Conservation (phyloP, 495 filamentous ascomycete species). For the Xylaria flabelliformis region DNA sequence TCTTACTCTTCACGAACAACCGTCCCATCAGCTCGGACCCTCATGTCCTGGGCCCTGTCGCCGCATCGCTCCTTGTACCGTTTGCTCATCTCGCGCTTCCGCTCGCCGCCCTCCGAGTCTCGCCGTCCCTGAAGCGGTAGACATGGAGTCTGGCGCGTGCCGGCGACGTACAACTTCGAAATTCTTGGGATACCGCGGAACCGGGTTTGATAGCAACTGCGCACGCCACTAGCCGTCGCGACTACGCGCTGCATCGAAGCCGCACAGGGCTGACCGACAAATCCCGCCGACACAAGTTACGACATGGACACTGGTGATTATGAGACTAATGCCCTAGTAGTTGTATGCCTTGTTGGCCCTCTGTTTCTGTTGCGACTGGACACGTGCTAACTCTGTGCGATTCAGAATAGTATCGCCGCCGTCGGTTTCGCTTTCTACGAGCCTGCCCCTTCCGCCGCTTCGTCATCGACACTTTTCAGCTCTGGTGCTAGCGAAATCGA, state of each 20-base stretch:
- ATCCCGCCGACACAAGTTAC: conserved; percentile 33
- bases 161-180: conserved; percentile 41
- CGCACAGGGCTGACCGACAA: conserved; percentile 9
- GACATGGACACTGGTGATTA: conserved; percentile 62
- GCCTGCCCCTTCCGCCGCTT: conserved; percentile 39
- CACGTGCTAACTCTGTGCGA: conserved; percentile 27
- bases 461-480: conserved; percentile 46
- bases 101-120: conserved; percentile 8
- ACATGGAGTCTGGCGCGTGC: conserved; percentile 45
- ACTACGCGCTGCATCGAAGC: conserved; percentile 22
- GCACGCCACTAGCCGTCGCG: conserved; percentile 24
- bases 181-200: conserved; percentile 23
- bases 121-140: conserved; percentile 27
- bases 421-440: conserved; percentile 57
- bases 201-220: conserved; percentile 14
- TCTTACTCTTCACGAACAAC: neutral
- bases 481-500: conserved; percentile 54
- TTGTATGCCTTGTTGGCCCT: conserved; percentile 43
- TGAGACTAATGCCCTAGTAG: conserved; percentile 59
- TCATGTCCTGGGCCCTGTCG: conserved; percentile 12
- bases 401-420: conserved; percentile 54
- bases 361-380: conserved; percentile 20
- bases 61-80: neutral
- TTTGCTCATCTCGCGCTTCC: neutral
- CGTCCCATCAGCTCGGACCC: neutral